These are phyloP conservation scores for Zarea fungicola DNA, from an alignment of 2,329 filamentous ascomycete genomes.

Conservation along the genomic window DNA sequence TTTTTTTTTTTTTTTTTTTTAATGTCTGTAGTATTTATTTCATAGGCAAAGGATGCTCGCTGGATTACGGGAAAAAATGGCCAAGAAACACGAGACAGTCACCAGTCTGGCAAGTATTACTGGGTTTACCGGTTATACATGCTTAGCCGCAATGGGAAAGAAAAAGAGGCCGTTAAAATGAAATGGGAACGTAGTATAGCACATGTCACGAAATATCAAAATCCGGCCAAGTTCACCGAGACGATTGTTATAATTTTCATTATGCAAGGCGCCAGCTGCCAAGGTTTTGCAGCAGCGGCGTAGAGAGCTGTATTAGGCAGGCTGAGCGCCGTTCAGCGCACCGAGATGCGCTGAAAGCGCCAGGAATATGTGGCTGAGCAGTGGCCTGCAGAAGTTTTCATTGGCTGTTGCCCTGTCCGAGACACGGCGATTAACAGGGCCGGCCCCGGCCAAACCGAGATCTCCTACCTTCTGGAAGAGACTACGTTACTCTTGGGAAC, in stretches of 20 bases:
- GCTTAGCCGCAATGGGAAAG: no score
- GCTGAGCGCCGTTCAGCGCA: not conserved
- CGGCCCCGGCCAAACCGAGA: conserved; percentile 10
- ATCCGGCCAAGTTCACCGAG: no score
- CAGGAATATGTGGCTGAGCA: conserved; percentile 5
- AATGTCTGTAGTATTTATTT: no score
- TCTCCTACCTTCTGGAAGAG: conserved; percentile 7
- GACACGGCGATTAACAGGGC: conserved; percentile 10
- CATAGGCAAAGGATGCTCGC: no score
- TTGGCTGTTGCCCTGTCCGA: conserved; percentile 6
- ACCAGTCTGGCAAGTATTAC: no score
- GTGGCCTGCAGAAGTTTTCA: not conserved
- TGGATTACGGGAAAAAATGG: no score
- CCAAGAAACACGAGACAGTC: no score
- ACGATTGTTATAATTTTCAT: conserved; percentile 1
- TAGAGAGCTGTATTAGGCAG: not conserved
- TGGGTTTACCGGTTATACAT: no score
- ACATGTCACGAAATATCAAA: no score
- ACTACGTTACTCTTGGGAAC: conserved; percentile 1
- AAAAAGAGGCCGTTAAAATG: no score
- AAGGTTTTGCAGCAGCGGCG: not conserved
- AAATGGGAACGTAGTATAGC: no score
- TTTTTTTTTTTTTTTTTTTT: no score
- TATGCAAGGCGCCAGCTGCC: not conserved
- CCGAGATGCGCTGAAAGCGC: not conserved